Percentiles rank a stretch among this genome's conserved stretches.
These are phyloP conservation scores for Cryptococcus maquisensis DNA, from an alignment of 1,284 basidiomycete species.

Conservation along the genomic window DNA sequence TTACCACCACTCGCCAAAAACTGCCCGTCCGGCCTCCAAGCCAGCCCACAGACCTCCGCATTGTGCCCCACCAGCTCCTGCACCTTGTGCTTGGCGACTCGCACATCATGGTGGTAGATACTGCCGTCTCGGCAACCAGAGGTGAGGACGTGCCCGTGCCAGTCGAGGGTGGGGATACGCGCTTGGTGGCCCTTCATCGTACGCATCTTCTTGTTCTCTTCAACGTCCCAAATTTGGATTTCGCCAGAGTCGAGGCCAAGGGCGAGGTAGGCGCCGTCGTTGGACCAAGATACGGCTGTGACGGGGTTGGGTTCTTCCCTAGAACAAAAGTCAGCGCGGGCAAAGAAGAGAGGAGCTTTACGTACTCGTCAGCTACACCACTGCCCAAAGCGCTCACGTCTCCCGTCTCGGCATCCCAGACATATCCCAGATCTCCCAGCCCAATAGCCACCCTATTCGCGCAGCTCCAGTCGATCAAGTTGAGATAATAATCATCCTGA, in stretches of 20 bases:
- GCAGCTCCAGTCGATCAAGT: slow-evolving; percentile 83
- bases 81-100: slow-evolving; percentile 79
- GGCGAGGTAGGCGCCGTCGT: slow-evolving; percentile 58
- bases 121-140: slow-evolving; percentile 86
- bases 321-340: slow-evolving; percentile 54
- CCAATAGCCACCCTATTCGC: slow-evolving; percentile 85
- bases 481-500: slow-evolving; percentile 96
- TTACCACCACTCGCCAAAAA: slow-evolving; percentile 91
- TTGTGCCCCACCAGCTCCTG: slow-evolving; percentile 82
- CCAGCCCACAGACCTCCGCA: slow-evolving; percentile 65
- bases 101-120: slow-evolving; percentile 91
- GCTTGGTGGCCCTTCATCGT: slow-evolving; percentile 77
- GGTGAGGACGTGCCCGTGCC: slow-evolving; percentile 80
- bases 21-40: slow-evolving; percentile 76
- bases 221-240: slow-evolving; percentile 94
- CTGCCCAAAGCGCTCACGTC: slow-evolving; percentile 53
- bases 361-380: neutral
- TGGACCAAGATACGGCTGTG: slow-evolving; percentile 30
- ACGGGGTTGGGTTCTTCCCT: slow-evolving; percentile 20
- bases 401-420: slow-evolving; percentile 92
- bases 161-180: slow-evolving; percentile 75
- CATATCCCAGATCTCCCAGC: slow-evolving; percentile 73
- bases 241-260: slow-evolving; percentile 79
- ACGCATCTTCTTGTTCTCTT: slow-evolving; percentile 71
- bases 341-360: neutral